Percentiles rank a stretch among this genome's conserved stretches.
Evolutionary conservation across 805 yeast genomes (phyloP).

Genomic region (Wickerhamomyces pijperi): DNA sequence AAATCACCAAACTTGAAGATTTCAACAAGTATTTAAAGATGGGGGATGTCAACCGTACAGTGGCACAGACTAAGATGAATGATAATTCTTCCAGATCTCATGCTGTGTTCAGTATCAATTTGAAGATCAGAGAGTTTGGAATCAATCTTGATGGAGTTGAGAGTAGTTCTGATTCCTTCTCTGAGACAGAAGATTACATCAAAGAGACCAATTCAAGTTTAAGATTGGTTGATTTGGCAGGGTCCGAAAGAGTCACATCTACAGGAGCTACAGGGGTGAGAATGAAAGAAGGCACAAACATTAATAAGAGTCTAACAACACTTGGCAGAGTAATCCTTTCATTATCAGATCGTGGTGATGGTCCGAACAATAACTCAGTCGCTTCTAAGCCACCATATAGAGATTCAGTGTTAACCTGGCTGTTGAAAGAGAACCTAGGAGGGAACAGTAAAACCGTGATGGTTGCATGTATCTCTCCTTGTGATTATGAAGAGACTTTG

Average conservation of each 20-base stretch:
- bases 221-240: slow-evolving; percentile 71
- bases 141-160: too few relatives aligned
- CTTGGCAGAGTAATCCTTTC: slow-evolving; percentile 58
- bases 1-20: slow-evolving; percentile 36
- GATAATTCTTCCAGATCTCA: slow-evolving; percentile 69
- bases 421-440: slow-evolving; percentile 63
- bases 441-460: slow-evolving; percentile 83
- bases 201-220: slow-evolving; percentile 48
- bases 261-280: slow-evolving; percentile 53
- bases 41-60: slow-evolving; percentile 50
- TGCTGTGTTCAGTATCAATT: slow-evolving; percentile 56
- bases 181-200: slow-evolving; percentile 25
- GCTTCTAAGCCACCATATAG: slow-evolving; percentile 27
- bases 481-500: slow-evolving; percentile 66
- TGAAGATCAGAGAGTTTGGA: slow-evolving; percentile 44
- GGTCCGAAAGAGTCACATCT: slow-evolving; percentile 61
- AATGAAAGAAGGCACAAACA: slow-evolving; percentile 64
- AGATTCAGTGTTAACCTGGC: slow-evolving; percentile 67
- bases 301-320: slow-evolving; percentile 69
- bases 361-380: too few relatives aligned
- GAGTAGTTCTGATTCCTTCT: too few relatives aligned
- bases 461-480: slow-evolving; percentile 80
- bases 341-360: slow-evolving; percentile 25
- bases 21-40: slow-evolving; percentile 32
- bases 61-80: slow-evolving; percentile 68